Evolutionary conservation across 2,329 filamentous ascomycete genomes (phyloP), one percentile per base, ranked within the genome.

Genomic region (Colletotrichum spaethianum): DNA sequence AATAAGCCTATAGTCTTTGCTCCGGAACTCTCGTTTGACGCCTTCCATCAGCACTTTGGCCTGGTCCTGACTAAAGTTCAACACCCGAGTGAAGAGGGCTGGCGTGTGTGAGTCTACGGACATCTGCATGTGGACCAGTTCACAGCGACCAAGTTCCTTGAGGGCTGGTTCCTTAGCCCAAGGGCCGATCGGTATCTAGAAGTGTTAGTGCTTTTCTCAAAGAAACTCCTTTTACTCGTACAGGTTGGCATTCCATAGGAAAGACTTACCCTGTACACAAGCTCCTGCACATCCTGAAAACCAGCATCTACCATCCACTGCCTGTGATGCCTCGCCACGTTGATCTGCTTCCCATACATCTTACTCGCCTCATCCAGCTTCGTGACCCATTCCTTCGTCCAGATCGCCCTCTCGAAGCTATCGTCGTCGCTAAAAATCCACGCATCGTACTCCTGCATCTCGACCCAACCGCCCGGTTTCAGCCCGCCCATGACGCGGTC

Each of bases 61-160:
- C 28, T 83, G 82, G 50, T 86, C 84, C 12, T 83, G 77, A 0
- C 82, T 76, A 66, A 81, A 84, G 56, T 79, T 78, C 72, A 77
- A 79, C 0, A 83, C 82, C 1, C 83, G 78, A 0, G 82, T 82
- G 70, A 84, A 82, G 12, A 84, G 76, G 0, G 83, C 83, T 0
- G 81, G 82, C 1, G 81, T 83, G 63, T 84, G 81, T 14, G 82
- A 83, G 56, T 82, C 83, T 2, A 82, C 82, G 20, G 82, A 82
- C 82, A 84, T 83, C 65, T 84, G 82, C 82, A 84, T 83, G 55
- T 84, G 81, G 0, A 79, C 75, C 53, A 80, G 75, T 75, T 83
- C 82, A 61, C 78, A 83, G 0, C 76, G 75, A 46, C 82, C 82
- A 0, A 83, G 73, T 59, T 83, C 81, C 65, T 83, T 83, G 44